Percentiles rank a stretch among this genome's conserved stretches.
Evolutionary conservation across 169 alveolate species (phyloP).

Genomic region (Eimeria brunetti): DNA sequence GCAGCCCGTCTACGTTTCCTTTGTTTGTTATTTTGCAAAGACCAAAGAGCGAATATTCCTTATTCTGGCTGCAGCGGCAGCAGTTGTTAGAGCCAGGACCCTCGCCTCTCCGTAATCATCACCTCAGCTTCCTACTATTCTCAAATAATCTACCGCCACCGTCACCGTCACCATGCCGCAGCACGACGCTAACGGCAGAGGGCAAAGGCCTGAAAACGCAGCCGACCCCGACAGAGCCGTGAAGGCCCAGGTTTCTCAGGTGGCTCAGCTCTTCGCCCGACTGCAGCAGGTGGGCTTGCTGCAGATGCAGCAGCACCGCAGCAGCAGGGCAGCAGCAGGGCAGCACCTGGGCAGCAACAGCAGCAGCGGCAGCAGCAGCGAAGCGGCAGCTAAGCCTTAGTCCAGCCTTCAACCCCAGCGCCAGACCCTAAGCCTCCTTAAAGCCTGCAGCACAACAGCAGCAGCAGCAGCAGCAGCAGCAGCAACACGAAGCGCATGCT

Average conservation of each 20-base stretch:
- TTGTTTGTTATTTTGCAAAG: too few relatives aligned
- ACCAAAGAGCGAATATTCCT: too few relatives aligned
- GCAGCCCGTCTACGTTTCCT: not conserved
- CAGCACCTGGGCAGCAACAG: not conserved
- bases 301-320: not conserved
- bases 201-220: not conserved
- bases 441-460: too few relatives aligned
- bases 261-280: conserved; percentile 79
- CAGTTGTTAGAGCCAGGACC: too few relatives aligned
- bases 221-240: conserved; percentile 12
- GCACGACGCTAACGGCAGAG: conserved; percentile 21
- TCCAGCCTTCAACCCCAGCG: too few relatives aligned
- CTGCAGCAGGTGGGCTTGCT: conserved; percentile 70
- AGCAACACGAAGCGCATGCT: not conserved
- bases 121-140: not conserved
- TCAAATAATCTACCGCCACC: not conserved
- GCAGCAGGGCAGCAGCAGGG: too few relatives aligned
- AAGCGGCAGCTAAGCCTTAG: too few relatives aligned
- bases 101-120: too few relatives aligned
- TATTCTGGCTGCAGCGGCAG: too few relatives aligned
- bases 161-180: conserved; percentile 5
- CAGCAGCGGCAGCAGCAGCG: not conserved
- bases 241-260: conserved; percentile 49
- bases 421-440: too few relatives aligned
- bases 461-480: not conserved